These are phyloP conservation scores for Detonula confervacea DNA, from an alignment of 352 stramenopile genomes.

Conservation along the genomic window DNA sequence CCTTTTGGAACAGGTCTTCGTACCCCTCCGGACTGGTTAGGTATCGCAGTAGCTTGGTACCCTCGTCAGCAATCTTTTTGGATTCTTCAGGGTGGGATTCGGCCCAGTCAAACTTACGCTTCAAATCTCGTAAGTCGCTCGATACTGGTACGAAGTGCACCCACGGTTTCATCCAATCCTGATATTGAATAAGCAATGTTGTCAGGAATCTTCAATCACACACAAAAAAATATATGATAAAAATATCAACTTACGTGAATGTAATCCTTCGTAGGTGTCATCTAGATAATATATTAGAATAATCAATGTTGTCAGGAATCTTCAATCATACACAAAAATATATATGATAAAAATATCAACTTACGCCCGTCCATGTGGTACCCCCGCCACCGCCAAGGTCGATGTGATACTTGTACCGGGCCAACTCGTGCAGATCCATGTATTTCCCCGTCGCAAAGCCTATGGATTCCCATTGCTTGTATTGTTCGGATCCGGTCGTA, in stretches of 20 bases:
- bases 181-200: too few species aligned
- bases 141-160: conserved; percentile 57
- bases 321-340: too few species aligned
- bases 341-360: too few species aligned
- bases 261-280: conserved; percentile 60
- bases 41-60: conserved; percentile 27
- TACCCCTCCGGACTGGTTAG: conserved; percentile 39
- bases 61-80: conserved; percentile 33
- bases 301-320: conserved; percentile 56
- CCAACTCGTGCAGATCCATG: conserved; percentile 15
- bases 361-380: conserved; percentile 58
- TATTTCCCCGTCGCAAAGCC: conserved; percentile 31
- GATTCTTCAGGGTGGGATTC: conserved; percentile 48
- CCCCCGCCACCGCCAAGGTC: conserved; percentile 58
- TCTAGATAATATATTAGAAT: conserved; percentile 63
- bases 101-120: conserved; percentile 63
- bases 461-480: background rate
- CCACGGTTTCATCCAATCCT: conserved; percentile 51
- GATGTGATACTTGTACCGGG: conserved; percentile 56
- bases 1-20: conserved; percentile 25
- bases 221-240: too few species aligned
- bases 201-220: too few species aligned
- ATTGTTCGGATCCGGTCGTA: background rate
- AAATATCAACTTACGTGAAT: too few species aligned
- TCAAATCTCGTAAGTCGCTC: conserved; percentile 51